Evolutionary conservation across 2,329 filamentous ascomycete species (phyloP).

Genomic region (Thermomyces lanuginosus): DNA sequence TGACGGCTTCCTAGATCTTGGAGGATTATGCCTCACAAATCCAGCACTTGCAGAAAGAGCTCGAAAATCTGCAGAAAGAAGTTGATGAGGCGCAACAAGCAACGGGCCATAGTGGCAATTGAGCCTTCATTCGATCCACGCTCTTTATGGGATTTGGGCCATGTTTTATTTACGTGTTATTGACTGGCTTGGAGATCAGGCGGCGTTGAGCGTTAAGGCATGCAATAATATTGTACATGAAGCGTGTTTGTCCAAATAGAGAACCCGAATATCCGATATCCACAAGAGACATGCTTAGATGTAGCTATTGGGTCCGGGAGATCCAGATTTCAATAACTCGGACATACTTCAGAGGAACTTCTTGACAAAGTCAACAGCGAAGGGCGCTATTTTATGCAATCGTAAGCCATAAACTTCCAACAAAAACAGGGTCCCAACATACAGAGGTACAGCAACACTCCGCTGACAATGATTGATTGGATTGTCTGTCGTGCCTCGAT

Average conservation of each 20-base stretch:
- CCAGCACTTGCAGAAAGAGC: conserved; percentile 44
- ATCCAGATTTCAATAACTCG: too few species aligned
- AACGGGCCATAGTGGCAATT: conserved; percentile 10
- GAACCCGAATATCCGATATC: too few species aligned
- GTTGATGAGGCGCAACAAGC: conserved; percentile 39
- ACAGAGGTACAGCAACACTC: conserved; percentile 47
- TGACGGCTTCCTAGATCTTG: conserved; percentile 24
- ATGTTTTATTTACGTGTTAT: conserved; percentile 1
- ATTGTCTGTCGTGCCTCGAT: conserved; percentile 37
- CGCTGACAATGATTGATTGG: conserved; percentile 37
- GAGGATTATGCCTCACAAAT: conserved; percentile 36
- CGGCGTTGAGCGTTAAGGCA: too few species aligned
- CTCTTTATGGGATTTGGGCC: conserved; percentile 1
- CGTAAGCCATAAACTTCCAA: background rate
- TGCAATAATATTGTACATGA: too few species aligned
- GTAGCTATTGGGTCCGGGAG: too few species aligned
- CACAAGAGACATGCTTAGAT: too few species aligned
- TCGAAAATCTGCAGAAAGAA: conserved; percentile 42
- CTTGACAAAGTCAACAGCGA: conserved; percentile 33
- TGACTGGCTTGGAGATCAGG: too few species aligned
- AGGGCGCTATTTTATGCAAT: conserved; percentile 24
- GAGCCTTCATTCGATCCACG: too few species aligned
- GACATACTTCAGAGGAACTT: conserved; percentile 8
- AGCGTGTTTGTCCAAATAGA: too few species aligned
- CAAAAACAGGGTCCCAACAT: conserved; percentile 15